Evolutionary conservation across 441 rosid species (phyloP), one percentile per base, ranked within the genome.

Genomic region (Erodium trifolium): DNA sequence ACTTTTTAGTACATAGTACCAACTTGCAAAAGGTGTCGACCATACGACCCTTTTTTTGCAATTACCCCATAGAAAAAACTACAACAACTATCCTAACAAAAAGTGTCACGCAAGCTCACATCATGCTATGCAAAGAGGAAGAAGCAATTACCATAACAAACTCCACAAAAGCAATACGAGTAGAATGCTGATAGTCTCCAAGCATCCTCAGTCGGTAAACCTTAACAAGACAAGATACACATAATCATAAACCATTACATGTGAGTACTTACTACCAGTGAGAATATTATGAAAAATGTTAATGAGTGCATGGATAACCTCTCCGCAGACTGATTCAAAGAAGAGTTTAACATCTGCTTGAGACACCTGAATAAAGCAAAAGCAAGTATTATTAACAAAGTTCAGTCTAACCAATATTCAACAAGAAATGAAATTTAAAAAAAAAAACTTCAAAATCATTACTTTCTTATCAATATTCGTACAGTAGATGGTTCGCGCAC

Each of bases 241-340:
- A n/a, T 16, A n/a, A 34, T 23, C 16, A 3, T 4, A 11, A 13
- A 49, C 18, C 8, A 51, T 51, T 13, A 4, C 59, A 51, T n/a
- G 5, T 14, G 27, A 23, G 2, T 23, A 23, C 27, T 23, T n/a
- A 4, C 4, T 51, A 14, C 3, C 12, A 3, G 59, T 51, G 5
- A 51, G 59, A 51, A 34, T 51, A 4, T 51, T 51, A 34, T 23
- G 2, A 23, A 23, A 34, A 14, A 51, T 0, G 17, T 1, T 4
- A 16, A 51, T 51, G 8, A 51, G 6, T 17, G 4, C 1, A 34
- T 53, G 60, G 13, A 4, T 4, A 53, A 88, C 97, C 87, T 88
- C 95, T 72, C 98, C 98, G 80, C 98, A 92, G 51, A 85, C 75
- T 3, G 90, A 70, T 83, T 92, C 95, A 45, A 92, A 92, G 73